Evolutionary conservation across 73 alveolate species (phyloP), one percentile per base, ranked within the genome.

Genomic region (Uronychia binucleata): DNA sequence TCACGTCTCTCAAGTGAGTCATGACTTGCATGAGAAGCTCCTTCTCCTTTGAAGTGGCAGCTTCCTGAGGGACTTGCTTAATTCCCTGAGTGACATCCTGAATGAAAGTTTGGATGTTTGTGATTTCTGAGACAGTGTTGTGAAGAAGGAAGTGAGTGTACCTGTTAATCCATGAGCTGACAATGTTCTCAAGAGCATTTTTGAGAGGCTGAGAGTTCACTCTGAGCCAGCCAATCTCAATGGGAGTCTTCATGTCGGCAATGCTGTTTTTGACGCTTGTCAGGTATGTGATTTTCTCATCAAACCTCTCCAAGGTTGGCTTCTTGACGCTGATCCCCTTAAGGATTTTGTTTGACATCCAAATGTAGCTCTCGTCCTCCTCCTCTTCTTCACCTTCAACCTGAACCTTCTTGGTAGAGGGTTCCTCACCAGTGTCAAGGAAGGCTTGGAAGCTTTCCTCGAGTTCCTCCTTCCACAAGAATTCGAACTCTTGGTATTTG

Each of bases 391-490:
- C 99, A n/a, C 93, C 98, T 29, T 84, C 95, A 28, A 75, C 88
- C 57, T 58, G 92, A 19, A 93, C 93, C 76, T 95, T 98, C 46
- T 96, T 94, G 33, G 85, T 82, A 0, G 94, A 91, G 58, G 93
- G 91, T 14, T 87, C 96, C 31, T 97, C 98, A 75, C 95, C 97
- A 14, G 81, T 89, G 74, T 96, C 94, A 75, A 98, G 88, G 96
- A 98, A 98, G 59, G 95, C 98, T 83, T 92, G 95, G 95, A 98
- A 98, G 77, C 96, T 89, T 67, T 92, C 94, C 75, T 91, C 95
- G 30, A 97, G 93, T 78, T 98, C 99, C 93, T 98, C 99, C 58
- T 95, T 93, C 99, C 99, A 98, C 67, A 98, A 84, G 95, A 97
- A 96, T 77, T 95, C 91, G 67, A 93, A 95, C 74, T 97, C 98